Percentiles rank a stretch among this genome's conserved stretches.
Conservation (phyloP, 352 stramenopile genomes). For the Phytophthora cryptogea region DNA sequence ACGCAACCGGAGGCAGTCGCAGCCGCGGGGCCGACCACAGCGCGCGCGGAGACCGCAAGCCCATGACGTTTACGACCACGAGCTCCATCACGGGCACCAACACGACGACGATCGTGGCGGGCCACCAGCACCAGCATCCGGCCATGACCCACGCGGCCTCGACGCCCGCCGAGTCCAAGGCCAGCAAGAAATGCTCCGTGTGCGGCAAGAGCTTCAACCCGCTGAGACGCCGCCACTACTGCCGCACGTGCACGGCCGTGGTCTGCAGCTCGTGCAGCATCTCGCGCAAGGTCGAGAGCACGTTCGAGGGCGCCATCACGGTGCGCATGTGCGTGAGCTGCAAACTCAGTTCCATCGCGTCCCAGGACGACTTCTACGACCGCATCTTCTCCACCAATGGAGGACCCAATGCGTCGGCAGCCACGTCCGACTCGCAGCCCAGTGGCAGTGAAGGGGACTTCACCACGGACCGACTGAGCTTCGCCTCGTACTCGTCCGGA, state of each 20-base stretch:
- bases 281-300: conserved; percentile 65
- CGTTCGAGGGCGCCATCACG: conserved; percentile 55
- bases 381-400: conserved; percentile 69
- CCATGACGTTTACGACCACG: conserved; percentile 43
- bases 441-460: conserved; percentile 43
- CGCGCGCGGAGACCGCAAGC: conserved; percentile 29
- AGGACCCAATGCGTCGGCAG: conserved; percentile 7
- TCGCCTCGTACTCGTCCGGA: conserved; percentile 48
- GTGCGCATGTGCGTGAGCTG: conserved; percentile 83
- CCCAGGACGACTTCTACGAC: conserved; percentile 83
- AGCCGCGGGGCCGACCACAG: conserved; percentile 31
- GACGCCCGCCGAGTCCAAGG: conserved; percentile 21
- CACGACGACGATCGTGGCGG: conserved; percentile 36
- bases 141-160: conserved; percentile 5
- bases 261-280: conserved; percentile 84
- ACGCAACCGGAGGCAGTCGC: conserved; percentile 12
- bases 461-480: conserved; percentile 48
- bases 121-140: conserved; percentile 19
- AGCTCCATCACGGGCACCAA: conserved; percentile 37
- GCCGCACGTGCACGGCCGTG: conserved; percentile 67
- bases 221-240: conserved; percentile 76
- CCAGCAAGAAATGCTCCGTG: conserved; percentile 71
- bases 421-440: conserved; percentile 28
- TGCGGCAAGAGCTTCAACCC: conserved; percentile 88
- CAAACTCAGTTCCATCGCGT: conserved; percentile 73